Evolutionary conservation across 2,329 filamentous ascomycete genomes (phyloP).

Genomic region (Neospermospora avenae): DNA sequence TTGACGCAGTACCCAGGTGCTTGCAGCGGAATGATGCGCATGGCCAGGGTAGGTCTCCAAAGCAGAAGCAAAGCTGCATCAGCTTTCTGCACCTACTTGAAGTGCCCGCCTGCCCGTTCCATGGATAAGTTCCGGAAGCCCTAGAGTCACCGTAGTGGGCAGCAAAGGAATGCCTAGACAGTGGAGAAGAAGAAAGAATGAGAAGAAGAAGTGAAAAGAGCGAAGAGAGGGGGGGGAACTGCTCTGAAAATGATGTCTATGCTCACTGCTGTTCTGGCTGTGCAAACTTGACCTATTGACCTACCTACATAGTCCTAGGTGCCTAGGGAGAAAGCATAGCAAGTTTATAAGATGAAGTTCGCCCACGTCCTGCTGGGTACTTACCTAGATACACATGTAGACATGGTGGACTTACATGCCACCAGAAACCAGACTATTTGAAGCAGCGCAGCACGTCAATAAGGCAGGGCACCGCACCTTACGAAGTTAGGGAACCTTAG

Average conservation of each 20-base stretch:
- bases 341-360: too few species aligned
- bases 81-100: background rate
- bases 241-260: background rate
- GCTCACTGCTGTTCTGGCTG: background rate
- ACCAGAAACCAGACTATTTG: too few species aligned
- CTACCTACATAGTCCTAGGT: background rate
- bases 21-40: background rate
- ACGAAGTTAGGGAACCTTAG: too few species aligned
- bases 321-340: too few species aligned
- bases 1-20: too few species aligned
- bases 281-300: too few species aligned
- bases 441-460: too few species aligned
- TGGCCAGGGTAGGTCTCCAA: background rate
- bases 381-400: too few species aligned
- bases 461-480: too few species aligned
- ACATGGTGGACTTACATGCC: too few species aligned
- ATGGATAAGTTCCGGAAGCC: background rate
- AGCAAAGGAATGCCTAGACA: background rate
- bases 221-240: background rate
- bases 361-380: too few species aligned
- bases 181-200: background rate
- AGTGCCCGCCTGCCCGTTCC: background rate
- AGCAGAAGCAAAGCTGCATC: background rate
- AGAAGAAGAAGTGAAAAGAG: background rate
- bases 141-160: background rate